Conservation (phyloP, 139 green algal species). For the Coelastrella sp. region DNA sequence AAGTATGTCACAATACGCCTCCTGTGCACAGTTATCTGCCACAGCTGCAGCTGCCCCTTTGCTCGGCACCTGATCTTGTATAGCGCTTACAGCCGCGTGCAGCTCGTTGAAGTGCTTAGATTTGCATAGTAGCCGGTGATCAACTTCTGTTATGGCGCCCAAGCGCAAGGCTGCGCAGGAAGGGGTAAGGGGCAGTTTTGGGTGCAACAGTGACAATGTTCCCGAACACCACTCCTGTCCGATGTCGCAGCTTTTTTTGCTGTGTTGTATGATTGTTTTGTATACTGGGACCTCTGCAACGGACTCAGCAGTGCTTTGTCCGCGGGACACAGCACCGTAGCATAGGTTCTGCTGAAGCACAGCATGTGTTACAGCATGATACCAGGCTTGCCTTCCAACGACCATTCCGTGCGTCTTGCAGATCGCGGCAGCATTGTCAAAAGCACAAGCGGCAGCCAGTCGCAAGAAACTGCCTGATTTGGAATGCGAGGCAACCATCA, state of each 20-base stretch:
- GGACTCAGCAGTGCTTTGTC: too few species aligned
- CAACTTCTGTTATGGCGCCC: not conserved
- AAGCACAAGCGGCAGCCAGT: not conserved
- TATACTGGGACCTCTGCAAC: too few species aligned
- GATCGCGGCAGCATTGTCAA: not conserved
- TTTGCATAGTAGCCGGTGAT: not conserved
- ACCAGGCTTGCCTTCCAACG: not conserved
- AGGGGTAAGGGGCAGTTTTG: not conserved
- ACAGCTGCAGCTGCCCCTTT: too few species aligned
- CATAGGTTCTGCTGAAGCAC: not conserved
- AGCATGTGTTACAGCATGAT: not conserved
- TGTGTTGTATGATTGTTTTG: too few species aligned
- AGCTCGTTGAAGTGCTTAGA: too few species aligned
- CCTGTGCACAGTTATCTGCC: too few species aligned
- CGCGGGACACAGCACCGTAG: not conserved
- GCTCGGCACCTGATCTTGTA: too few species aligned
- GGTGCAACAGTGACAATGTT: too few species aligned
- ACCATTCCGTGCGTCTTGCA: not conserved
- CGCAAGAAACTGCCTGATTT: not conserved
- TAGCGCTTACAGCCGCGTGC: too few species aligned
- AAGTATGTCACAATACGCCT: too few species aligned
- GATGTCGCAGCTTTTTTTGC: too few species aligned
- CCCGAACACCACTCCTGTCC: too few species aligned
- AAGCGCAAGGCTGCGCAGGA: not conserved
- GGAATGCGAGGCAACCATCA: not conserved